A percentile compares a stretch with the other conserved stretches of the same genome.
Evolutionary conservation across 202 grass and related monocot species (phyloP).

Genomic region (Carex arenaria): DNA sequence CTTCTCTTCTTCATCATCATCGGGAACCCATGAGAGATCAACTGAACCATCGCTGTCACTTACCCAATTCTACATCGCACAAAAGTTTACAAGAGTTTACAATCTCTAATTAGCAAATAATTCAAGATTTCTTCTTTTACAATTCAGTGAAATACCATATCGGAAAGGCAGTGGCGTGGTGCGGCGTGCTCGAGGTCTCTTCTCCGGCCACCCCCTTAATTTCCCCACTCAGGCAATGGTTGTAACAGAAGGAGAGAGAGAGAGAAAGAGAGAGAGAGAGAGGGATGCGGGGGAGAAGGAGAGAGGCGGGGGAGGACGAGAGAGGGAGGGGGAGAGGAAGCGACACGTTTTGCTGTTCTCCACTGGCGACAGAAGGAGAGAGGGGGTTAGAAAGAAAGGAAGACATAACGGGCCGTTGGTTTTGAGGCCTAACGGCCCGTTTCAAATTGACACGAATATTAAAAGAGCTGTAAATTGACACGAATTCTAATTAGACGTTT

Average conservation of each 20-base stretch:
- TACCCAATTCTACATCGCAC: constrained; percentile 40
- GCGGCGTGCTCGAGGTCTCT: too few species aligned
- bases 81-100: background rate
- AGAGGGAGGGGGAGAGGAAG: background rate
- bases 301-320: background rate
- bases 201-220: too few species aligned
- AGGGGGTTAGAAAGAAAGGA: background rate
- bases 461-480: too few species aligned
- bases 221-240: background rate
- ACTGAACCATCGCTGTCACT: constrained; percentile 34
- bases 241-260: background rate
- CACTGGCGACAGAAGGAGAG: background rate
- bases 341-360: background rate
- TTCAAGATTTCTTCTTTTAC: background rate
- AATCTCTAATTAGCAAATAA: background rate
- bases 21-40: constrained; percentile 31
- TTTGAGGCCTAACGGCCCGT: background rate
- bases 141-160: background rate
- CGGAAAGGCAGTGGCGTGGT: background rate
- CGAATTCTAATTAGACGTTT: too few species aligned
- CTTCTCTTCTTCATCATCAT: constrained; percentile 7
- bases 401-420: background rate
- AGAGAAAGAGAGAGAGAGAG: background rate
- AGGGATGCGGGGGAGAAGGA: too few species aligned
- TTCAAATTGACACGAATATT: too few species aligned